phyloP scores from a whole-genome alignment of 352 stramenopile species.

The Pythium monospermum region DNA sequence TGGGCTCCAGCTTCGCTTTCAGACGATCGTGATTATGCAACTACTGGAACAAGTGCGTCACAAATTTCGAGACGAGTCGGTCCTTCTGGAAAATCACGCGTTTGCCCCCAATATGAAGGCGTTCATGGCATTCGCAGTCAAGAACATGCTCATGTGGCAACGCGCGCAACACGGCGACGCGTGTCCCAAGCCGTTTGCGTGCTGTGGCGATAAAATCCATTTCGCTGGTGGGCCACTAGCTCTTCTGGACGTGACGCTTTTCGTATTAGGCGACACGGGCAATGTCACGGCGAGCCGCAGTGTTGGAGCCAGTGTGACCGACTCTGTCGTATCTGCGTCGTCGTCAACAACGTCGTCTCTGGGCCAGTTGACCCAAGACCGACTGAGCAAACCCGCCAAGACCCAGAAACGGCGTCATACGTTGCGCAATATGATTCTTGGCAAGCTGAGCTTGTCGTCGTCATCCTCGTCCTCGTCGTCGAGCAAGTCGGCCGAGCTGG shows the following conservation, averaged over 20 bases:
- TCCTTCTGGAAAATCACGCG: constrained; percentile 42
- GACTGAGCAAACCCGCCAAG: constrained; percentile 20
- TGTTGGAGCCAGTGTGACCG: constrained; percentile 17
- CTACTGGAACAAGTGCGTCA: constrained; percentile 49
- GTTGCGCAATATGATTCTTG: constrained; percentile 43
- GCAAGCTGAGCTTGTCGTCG: constrained; percentile 45
- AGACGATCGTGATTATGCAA: constrained; percentile 43
- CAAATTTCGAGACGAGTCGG: constrained; percentile 35
- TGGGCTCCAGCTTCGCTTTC: constrained; percentile 45
- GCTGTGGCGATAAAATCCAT: constrained; percentile 41
- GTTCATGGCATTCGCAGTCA: constrained; percentile 47
- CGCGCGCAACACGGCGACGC: constrained; percentile 56
- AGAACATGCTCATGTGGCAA: constrained; percentile 69
- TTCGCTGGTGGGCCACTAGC: constrained; percentile 46
- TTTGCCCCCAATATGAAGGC: constrained; percentile 55
- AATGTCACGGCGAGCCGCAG: constrained; percentile 20
- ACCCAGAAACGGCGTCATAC: constrained; percentile 23
- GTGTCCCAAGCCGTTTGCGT: constrained; percentile 41
- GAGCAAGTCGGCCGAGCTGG: constrained; percentile 48
- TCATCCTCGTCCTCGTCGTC: constrained; percentile 5
- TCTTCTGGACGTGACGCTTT: constrained; percentile 59
- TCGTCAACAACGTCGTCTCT: constrained; percentile 12
- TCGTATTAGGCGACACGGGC: constrained; percentile 43
- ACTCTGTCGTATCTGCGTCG: constrained; percentile 10
- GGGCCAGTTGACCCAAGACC: constrained; percentile 20